Conservation (phyloP, 768 basidiomycete species). For the Suillus luteus region DNA sequence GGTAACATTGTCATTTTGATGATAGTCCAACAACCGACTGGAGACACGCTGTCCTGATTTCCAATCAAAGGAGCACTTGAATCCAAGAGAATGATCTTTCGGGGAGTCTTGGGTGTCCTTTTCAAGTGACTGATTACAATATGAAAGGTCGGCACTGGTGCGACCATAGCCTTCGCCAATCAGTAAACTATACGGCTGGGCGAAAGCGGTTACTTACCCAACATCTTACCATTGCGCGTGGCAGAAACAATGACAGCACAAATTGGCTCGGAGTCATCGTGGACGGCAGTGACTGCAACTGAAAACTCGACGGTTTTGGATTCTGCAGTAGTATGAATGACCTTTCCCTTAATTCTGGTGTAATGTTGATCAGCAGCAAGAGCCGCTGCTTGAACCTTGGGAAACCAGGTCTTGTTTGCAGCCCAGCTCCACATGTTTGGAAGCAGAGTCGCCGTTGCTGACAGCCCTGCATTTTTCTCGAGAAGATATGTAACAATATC, state of each 20-base stretch:
- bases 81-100: neutral
- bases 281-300: neutral
- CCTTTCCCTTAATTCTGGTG: neutral
- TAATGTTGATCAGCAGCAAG: neutral
- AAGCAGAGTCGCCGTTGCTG: constrained; percentile 1
- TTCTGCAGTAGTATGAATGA: neutral
- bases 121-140: neutral
- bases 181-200: neutral
- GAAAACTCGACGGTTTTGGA: neutral
- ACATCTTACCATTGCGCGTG: neutral
- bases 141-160: neutral
- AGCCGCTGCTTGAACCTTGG: neutral
- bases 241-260: neutral
- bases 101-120: neutral
- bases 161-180: neutral
- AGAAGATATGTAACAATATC: neutral
- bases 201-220: neutral
- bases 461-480: neutral
- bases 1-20: neutral
- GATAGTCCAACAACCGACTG: constrained; percentile 5
- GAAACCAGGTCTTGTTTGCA: neutral
- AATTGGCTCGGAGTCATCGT: neutral
- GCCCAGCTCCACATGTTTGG: constrained; percentile 6
- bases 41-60: neutral
- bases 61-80: neutral